Conservation (phyloP, 768 basidiomycete species). For the Phlebiopsis flavidoalba region DNA sequence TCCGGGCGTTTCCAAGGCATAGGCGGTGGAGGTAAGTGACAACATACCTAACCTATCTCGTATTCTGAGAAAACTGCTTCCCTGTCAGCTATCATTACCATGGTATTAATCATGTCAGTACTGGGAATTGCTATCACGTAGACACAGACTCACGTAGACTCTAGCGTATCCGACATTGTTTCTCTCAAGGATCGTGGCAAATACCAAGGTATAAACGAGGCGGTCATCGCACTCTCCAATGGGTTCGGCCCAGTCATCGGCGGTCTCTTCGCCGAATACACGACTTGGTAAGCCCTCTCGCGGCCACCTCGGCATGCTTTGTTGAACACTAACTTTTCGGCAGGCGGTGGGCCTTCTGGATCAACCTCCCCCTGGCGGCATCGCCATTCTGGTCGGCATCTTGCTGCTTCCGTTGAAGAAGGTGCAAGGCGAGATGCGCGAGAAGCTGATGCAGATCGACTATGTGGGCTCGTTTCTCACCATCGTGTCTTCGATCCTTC, state of each 20-base stretch:
- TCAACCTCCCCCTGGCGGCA: conserved; percentile 23
- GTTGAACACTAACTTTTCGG: not conserved
- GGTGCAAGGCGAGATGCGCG: conserved; percentile 14
- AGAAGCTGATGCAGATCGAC: conserved; percentile 15
- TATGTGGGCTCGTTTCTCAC: conserved; percentile 15
- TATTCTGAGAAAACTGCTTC: not conserved
- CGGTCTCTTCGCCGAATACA: conserved; percentile 14
- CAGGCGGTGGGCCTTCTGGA: conserved; percentile 18
- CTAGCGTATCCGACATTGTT: conserved; percentile 33
- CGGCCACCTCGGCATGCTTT: not conserved
- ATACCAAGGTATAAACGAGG: conserved; percentile 26
- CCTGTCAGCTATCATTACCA: conserved; percentile 16
- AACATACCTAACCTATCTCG: not conserved
- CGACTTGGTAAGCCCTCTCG: conserved; percentile 7
- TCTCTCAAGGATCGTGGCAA: conserved; percentile 30
- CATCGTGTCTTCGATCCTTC: conserved; percentile 6
- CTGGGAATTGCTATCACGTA: not conserved
- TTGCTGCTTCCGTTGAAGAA: conserved; percentile 18
- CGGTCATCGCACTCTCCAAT: conserved; percentile 13
- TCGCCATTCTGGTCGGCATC: conserved; percentile 16
- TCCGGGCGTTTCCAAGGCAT: conserved; percentile 16
- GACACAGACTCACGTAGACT: not conserved
- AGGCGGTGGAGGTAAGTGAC: conserved; percentile 10
- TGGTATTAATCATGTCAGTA: conserved; percentile 17
- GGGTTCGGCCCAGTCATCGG: conserved; percentile 16